Evolutionary conservation across 179 eudicot species (phyloP).

Genomic region (Gypsophila paniculata): DNA sequence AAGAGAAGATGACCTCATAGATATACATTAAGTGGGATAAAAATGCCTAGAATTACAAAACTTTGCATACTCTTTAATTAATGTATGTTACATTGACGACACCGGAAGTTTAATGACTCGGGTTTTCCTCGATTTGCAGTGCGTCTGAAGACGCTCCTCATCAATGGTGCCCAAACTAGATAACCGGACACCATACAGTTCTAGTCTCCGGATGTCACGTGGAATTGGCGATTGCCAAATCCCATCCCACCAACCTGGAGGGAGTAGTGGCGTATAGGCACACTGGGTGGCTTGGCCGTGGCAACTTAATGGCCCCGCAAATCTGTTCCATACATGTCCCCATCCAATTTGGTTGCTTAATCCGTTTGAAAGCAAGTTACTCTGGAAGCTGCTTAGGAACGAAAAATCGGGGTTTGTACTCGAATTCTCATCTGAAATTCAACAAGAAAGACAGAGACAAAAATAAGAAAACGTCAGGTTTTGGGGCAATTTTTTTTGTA

Average conservation of each 20-base stretch:
- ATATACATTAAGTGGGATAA: constrained; percentile 4
- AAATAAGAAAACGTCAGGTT: not conserved
- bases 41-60: constrained; percentile 26
- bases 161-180: constrained; percentile 76
- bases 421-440: constrained; percentile 38
- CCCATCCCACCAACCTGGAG: constrained; percentile 99
- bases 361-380: constrained; percentile 52
- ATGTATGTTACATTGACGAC: constrained; percentile 31
- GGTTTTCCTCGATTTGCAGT: constrained; percentile 50
- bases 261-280: constrained; percentile 79
- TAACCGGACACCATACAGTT: constrained; percentile 57
- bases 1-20: not conserved
- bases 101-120: constrained; percentile 26
- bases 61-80: not conserved
- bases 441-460: not conserved
- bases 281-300: constrained; percentile 66
- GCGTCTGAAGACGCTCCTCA: constrained; percentile 42
- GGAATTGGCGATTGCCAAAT: constrained; percentile 89
- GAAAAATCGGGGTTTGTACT: constrained; percentile 37
- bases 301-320: constrained; percentile 84
- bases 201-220: constrained; percentile 63
- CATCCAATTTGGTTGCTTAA: constrained; percentile 79
- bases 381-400: constrained; percentile 74
- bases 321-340: constrained; percentile 97
- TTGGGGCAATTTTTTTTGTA: not conserved